Base-by-base conservation (phyloP, 2,329 filamentous ascomycete species). In the Thyridium curvatum region DNA sequence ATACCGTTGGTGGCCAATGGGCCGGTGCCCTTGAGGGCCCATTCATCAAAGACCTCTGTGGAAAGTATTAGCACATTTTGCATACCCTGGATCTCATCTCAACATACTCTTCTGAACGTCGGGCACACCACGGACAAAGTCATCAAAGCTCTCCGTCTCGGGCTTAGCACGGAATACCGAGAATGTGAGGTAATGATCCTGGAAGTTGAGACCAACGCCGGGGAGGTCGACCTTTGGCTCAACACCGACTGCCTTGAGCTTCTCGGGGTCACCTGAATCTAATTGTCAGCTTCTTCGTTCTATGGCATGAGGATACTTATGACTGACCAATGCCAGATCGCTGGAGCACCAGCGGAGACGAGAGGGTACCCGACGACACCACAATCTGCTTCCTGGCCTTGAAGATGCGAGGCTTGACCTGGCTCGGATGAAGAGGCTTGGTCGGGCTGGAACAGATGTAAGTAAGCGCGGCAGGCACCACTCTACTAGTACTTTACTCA, bases 1-100 rank as follows among this genome's bases (percentile, higher is more conserved):
- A 90, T 88, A 44, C 82, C 84, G 52, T 89, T 89, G 35, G 85
- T 89, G 2, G 84, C 73, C 30, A 89, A 66, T 2, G 84, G 84
- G 0, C 86, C 86, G 3, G 85, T 90, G 3, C 86, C 86, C 52
- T 88, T 88, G 45, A 81, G 60, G 44, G 86, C 80, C 85, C 85
- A 90, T 56, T 89, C 83, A 2, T 86, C 74, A 44, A 79, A 89
- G 8, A 89, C 80, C 46, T 64, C 72, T 73, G 18, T 4, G 10
- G 10, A 4, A 12, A 10, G 4, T 10, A 34, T 51, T 9, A 51
- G 43, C 33, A 30, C 8, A 26, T 41, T 17, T n/a, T 8, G 3
- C 1, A 14, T 2, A 12, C 8, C 3, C 31, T 7, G 18, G 30
- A 14, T 12, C 4, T 13, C 2, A 8, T 16, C 7, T 12, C 10